Percentiles rank a stretch among this genome's conserved stretches.
Conservation (phyloP, 371 early-diverging fungal species). For the Blastocladiella emersonii region DNA sequence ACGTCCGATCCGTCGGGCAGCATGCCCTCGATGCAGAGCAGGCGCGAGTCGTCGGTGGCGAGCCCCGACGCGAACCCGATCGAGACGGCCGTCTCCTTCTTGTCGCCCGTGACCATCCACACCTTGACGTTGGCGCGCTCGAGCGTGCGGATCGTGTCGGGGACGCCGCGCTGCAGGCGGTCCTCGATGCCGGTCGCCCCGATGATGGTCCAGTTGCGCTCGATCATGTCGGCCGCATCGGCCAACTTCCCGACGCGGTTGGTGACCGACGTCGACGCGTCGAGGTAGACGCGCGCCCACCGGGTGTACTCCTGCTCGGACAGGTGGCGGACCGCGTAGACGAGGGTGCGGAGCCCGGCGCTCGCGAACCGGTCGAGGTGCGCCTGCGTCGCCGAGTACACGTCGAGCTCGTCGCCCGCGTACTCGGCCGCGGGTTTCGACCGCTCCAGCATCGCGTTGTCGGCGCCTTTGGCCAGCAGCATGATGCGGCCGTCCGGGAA, state of each 20-base stretch:
- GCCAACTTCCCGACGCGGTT: conserved; percentile 68
- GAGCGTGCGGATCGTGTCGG: conserved; percentile 77
- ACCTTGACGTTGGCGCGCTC: conserved; percentile 82
- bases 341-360: conserved; percentile 80
- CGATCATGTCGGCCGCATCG: conserved; percentile 65
- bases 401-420: conserved; percentile 14
- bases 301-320: conserved; percentile 52
- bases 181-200: conserved; percentile 90
- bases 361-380: conserved; percentile 41
- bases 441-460: conserved; percentile 40
- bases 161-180: conserved; percentile 82
- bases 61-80: conserved; percentile 83
- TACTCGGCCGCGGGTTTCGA: conserved; percentile 7
- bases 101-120: conserved; percentile 99
- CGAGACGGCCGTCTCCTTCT: conserved; percentile 94
- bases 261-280: conserved; percentile 62
- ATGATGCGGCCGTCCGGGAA: conserved; percentile 40
- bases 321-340: conserved; percentile 65
- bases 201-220: conserved; percentile 46
- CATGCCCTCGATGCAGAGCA: conserved; percentile 29
- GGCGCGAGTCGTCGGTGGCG: conserved; percentile 30
- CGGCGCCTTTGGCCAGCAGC: conserved; percentile 67
- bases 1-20: conserved; percentile 10
- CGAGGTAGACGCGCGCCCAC: conserved; percentile 60
- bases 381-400: background rate